A percentile compares a stretch with the other conserved stretches of the same genome.
Evolutionary conservation across 225 moss, liverwort and hornwort species (phyloP).

Genomic region (Polytrichum formosum): DNA sequence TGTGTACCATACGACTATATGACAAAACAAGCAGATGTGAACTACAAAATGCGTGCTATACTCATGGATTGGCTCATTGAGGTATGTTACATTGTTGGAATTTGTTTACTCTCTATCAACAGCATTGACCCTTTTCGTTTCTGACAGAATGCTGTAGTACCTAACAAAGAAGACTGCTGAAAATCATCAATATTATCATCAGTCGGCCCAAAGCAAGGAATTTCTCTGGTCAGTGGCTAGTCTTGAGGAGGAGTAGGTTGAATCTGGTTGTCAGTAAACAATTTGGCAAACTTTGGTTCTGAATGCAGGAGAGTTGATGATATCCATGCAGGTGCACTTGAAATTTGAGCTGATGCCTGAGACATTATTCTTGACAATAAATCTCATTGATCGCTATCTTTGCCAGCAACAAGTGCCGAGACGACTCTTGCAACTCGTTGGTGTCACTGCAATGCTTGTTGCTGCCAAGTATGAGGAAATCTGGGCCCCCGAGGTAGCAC

Average conservation of each 20-base stretch:
- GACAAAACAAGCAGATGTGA: constrained; percentile 49
- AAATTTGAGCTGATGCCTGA: constrained; percentile 66
- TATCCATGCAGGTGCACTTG: constrained; percentile 40
- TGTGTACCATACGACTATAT: constrained; percentile 58
- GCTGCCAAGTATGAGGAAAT: constrained; percentile 71
- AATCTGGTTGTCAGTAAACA: not conserved
- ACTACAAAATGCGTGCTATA: constrained; percentile 67
- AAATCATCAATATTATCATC: too few species aligned
- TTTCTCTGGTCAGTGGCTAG: not conserved
- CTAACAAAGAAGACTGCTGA: too few species aligned
- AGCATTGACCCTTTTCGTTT: too few species aligned
- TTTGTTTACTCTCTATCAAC: too few species aligned
- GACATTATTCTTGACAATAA: constrained; percentile 61
- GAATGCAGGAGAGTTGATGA: not conserved
- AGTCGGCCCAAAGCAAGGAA: too few species aligned
- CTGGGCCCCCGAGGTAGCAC: constrained; percentile 52
- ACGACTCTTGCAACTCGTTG: constrained; percentile 59
- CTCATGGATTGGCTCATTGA: constrained; percentile 68
- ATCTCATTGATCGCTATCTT: constrained; percentile 58
- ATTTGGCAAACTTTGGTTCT: not conserved
- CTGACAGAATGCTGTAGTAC: too few species aligned
- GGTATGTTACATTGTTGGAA: constrained; percentile 13
- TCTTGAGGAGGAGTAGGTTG: not conserved
- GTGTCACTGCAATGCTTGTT: constrained; percentile 68
- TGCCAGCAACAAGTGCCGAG: constrained; percentile 43